A percentile compares a stretch with the other conserved stretches of the same genome.
Evolutionary conservation across 305 asterid species (phyloP).

Genomic region (Fraxinus greggii): DNA sequence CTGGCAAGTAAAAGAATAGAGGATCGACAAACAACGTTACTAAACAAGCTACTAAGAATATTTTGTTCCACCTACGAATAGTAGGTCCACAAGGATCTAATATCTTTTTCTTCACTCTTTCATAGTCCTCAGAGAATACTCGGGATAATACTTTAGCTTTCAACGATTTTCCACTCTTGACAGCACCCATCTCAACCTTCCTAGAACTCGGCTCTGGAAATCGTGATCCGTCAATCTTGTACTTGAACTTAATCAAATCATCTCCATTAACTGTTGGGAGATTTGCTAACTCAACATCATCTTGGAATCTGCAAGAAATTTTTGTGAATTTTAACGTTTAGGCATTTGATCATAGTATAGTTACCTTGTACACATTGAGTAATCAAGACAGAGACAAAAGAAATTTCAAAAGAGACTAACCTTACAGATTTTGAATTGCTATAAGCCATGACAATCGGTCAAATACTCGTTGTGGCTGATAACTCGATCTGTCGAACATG

Average conservation of each 20-base stretch:
- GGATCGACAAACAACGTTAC: constrained; percentile 87
- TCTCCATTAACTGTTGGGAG: constrained; percentile 42
- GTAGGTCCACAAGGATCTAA: constrained; percentile 81
- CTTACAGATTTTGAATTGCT: constrained; percentile 65
- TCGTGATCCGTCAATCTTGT: constrained; percentile 46
- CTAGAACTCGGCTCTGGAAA: constrained; percentile 28
- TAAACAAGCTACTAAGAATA: constrained; percentile 77
- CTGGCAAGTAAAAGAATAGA: constrained; percentile 79
- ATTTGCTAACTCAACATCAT: constrained; percentile 48
- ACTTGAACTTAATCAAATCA: constrained; percentile 50
- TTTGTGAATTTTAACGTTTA: neutral
- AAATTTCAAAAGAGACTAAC: constrained; percentile 30
- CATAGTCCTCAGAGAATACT: constrained; percentile 90
- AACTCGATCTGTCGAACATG: constrained; percentile 34
- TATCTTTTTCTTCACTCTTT: constrained; percentile 64
- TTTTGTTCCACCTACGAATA: constrained; percentile 70
- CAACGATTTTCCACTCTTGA: constrained; percentile 46
- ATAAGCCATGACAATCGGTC: constrained; percentile 49
- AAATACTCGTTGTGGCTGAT: constrained; percentile 19
- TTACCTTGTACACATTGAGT: neutral
- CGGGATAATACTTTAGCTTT: constrained; percentile 77
- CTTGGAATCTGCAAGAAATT: constrained; percentile 55
- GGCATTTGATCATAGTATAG: neutral
- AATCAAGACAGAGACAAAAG: neutral
- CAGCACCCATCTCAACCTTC: constrained; percentile 32